Evolutionary conservation across 176 grass and related monocot genomes (phyloP).

Genomic region (Oryza meyeriana): DNA sequence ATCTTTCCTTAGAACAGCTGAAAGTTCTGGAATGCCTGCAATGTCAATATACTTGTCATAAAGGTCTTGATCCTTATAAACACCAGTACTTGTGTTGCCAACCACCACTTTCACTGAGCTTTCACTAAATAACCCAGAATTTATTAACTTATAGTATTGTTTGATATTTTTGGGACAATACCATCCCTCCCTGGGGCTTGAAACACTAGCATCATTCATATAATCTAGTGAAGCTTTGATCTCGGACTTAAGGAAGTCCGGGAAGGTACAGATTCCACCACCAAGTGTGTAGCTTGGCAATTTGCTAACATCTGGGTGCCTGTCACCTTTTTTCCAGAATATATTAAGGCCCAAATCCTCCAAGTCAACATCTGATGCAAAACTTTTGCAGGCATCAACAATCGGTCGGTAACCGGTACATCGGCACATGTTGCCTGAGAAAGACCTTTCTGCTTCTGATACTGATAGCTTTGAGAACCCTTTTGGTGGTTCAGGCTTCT

Average conservation of each 20-base stretch:
- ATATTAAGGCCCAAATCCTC: constrained; percentile 77
- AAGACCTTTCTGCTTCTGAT: constrained; percentile 56
- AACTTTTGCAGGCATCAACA: constrained; percentile 86
- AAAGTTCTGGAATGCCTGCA: constrained; percentile 59
- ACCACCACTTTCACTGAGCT: constrained; percentile 56
- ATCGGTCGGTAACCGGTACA: constrained; percentile 77
- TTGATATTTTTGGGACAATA: constrained; percentile 52
- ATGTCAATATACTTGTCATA: constrained; percentile 65
- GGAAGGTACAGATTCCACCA: constrained; percentile 54
- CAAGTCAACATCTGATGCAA: constrained; percentile 68
- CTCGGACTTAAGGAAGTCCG: constrained; percentile 56
- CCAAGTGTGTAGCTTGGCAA: constrained; percentile 51
- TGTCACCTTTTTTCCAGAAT: constrained; percentile 67
- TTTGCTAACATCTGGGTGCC: constrained; percentile 30
- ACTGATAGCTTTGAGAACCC: constrained; percentile 71
- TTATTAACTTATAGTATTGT: constrained; percentile 44
- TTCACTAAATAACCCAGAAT: constrained; percentile 25
- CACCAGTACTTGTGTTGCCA: constrained; percentile 59
- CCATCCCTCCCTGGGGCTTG: constrained; percentile 33
- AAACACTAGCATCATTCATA: not conserved
- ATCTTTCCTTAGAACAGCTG: constrained; percentile 23
- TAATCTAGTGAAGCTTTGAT: constrained; percentile 34
- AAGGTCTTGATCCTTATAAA: constrained; percentile 65
- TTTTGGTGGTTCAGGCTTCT: constrained; percentile 47
- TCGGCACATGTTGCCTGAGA: constrained; percentile 73